phyloP scores from a whole-genome alignment of 2,329 filamentous ascomycete genomes.

The Dothideomycetes sp. region DNA sequence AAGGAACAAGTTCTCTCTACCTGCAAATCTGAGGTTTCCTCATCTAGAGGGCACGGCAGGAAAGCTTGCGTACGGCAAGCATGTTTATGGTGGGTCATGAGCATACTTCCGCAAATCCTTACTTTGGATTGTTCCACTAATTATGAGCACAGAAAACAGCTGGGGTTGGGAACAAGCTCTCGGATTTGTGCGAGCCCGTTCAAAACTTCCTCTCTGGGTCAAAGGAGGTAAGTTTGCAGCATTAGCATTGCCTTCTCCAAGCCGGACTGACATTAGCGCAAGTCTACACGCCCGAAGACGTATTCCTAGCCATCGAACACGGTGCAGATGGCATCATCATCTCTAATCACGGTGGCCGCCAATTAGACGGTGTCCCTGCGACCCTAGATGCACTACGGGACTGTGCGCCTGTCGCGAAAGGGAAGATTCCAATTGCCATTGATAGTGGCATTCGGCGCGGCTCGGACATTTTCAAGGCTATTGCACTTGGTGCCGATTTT shows the following conservation, averaged over 20 bases:
- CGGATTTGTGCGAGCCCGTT: too few species aligned
- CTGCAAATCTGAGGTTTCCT: slow-evolving; percentile 12
- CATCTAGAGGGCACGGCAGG: too few species aligned
- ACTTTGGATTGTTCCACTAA: too few species aligned
- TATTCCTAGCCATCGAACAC: slow-evolving; percentile 5
- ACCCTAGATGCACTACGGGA: slow-evolving; percentile 31
- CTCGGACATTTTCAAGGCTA: slow-evolving; percentile 45
- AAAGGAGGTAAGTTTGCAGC: slow-evolving; percentile 5
- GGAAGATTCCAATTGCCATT: slow-evolving; percentile 31
- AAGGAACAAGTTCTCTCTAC: slow-evolving; percentile 37
- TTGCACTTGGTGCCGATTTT: slow-evolving; percentile 35
- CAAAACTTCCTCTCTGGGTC: slow-evolving; percentile 10
- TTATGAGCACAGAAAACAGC: too few species aligned
- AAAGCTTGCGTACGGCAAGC: too few species aligned
- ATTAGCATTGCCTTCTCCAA: neutral
- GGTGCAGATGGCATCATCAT: slow-evolving; percentile 7
- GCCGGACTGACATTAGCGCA: neutral
- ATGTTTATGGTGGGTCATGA: too few species aligned
- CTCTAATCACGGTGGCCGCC: slow-evolving; percentile 40
- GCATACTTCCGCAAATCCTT: too few species aligned
- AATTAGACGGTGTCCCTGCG: slow-evolving; percentile 39
- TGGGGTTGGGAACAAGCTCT: too few species aligned
- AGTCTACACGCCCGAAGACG: slow-evolving; percentile 6
- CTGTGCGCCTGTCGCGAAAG: slow-evolving; percentile 16
- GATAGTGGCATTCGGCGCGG: slow-evolving; percentile 46